A percentile compares a stretch with the other conserved stretches of the same genome.
Evolutionary conservation across 345 rosid species (phyloP).

Genomic region (Brassica cretica): DNA sequence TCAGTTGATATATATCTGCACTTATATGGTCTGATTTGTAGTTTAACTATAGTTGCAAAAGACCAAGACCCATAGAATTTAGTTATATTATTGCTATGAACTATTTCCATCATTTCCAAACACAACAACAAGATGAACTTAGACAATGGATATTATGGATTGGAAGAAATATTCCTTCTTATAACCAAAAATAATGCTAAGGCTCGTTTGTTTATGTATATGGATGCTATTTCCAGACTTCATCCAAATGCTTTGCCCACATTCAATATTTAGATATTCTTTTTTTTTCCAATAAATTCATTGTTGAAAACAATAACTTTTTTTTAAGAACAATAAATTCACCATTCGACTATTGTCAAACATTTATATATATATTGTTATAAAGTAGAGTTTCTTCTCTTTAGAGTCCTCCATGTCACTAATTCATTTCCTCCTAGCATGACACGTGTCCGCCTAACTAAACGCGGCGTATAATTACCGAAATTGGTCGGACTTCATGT

Average conservation of each 20-base stretch:
- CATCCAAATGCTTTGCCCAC: too few species aligned
- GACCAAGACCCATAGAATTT: constrained; percentile 74
- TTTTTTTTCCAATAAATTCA: too few species aligned
- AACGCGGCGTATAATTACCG: too few species aligned
- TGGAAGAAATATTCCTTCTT: neutral
- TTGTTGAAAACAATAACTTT: neutral
- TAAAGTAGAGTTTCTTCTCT: too few species aligned
- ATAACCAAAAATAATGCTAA: too few species aligned
- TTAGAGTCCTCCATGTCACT: too few species aligned
- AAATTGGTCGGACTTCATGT: too few species aligned
- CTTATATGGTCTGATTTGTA: constrained; percentile 28
- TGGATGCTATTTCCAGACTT: too few species aligned
- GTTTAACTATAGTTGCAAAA: constrained; percentile 81
- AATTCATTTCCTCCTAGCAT: too few species aligned
- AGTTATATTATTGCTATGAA: constrained; percentile 52
- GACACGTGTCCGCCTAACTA: too few species aligned
- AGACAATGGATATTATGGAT: neutral
- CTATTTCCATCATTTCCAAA: neutral
- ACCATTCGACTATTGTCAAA: neutral
- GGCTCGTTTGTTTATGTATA: too few species aligned
- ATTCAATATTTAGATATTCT: too few species aligned
- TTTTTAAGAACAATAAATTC: neutral
- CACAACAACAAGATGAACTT: neutral
- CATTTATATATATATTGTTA: neutral
- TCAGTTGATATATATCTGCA: neutral